Percentiles rank a stretch among this genome's conserved stretches.
Conservation (phyloP, 208 protist species). For the Acanthamoeba healyi region DNA sequence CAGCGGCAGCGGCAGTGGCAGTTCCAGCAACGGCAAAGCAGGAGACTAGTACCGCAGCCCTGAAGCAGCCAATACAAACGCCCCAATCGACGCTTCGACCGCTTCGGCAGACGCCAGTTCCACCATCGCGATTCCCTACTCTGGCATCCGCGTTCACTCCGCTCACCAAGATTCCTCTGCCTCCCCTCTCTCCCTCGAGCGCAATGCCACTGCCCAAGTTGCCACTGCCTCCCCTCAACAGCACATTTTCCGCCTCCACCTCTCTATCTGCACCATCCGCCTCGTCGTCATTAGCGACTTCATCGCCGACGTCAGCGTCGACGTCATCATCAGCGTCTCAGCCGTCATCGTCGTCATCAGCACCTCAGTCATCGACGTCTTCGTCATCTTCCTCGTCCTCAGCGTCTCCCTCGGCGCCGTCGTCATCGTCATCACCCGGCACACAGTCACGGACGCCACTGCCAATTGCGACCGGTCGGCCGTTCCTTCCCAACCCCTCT, state of each 20-base stretch:
- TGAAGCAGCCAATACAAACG: not conserved
- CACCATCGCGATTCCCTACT: not conserved
- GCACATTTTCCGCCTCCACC: not conserved
- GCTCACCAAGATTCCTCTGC: slow-evolving; percentile 6
- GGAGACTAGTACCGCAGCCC: not conserved
- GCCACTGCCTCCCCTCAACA: slow-evolving; percentile 11
- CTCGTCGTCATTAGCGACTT: not conserved
- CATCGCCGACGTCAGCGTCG: too few relatives aligned
- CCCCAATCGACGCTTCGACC: not conserved
- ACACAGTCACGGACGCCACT: not conserved
- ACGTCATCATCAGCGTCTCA: too few relatives aligned
- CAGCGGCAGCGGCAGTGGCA: not conserved
- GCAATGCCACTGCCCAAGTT: not conserved
- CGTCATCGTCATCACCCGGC: not conserved
- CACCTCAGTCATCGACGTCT: not conserved
- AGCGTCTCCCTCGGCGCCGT: not conserved
- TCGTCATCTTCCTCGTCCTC: not conserved
- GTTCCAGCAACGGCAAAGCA: not conserved
- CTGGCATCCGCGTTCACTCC: not conserved
- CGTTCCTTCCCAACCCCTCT: not conserved
- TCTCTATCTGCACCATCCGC: not conserved
- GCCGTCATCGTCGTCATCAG: too few relatives aligned
- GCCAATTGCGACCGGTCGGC: too few relatives aligned
- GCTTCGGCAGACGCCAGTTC: not conserved
- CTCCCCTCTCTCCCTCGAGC: not conserved